Evolutionary conservation across 1,139 yeast species (phyloP).

Genomic region (Hyphopichia fennica): DNA sequence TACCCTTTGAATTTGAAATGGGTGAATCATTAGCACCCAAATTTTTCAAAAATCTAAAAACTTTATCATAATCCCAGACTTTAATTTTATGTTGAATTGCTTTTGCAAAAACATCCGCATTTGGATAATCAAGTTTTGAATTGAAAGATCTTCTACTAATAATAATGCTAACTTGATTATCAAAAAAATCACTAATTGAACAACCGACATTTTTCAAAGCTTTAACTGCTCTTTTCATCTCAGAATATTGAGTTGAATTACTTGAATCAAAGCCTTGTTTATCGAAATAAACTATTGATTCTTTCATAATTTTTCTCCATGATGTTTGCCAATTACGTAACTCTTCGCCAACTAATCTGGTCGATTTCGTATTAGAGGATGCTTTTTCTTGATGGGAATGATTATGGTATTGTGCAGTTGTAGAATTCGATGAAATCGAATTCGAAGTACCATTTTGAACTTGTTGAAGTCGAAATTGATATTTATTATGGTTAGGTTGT

Average conservation of each 20-base stretch:
- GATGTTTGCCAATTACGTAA: constrained; percentile 73
- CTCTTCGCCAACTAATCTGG: constrained; percentile 49
- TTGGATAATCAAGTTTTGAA: constrained; percentile 25
- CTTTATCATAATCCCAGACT: constrained; percentile 88
- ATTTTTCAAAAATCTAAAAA: constrained; percentile 73
- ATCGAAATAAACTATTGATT: constrained; percentile 79
- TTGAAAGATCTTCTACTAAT: constrained; percentile 56
- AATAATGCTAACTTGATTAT: constrained; percentile 76
- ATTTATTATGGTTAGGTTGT: not conserved
- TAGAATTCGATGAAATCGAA: constrained; percentile 3
- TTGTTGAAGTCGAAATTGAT: constrained; percentile 1
- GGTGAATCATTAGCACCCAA: constrained; percentile 47
- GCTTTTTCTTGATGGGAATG: constrained; percentile 8
- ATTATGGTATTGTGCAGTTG: not conserved
- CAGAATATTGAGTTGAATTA: constrained; percentile 42
- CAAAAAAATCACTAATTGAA: constrained; percentile 71
- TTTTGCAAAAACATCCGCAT: constrained; percentile 65
- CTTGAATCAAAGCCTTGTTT: constrained; percentile 55
- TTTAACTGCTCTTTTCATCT: constrained; percentile 54
- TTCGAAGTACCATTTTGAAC: not conserved
- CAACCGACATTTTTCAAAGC: constrained; percentile 64
- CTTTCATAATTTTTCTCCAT: constrained; percentile 78
- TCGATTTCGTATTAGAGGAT: constrained; percentile 11
- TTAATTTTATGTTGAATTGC: constrained; percentile 65
- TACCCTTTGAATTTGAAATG: constrained; percentile 19